These are phyloP conservation scores for Fusarium sp. DNA, from an alignment of 2,329 filamentous ascomycete genomes.

Conservation along the genomic window DNA sequence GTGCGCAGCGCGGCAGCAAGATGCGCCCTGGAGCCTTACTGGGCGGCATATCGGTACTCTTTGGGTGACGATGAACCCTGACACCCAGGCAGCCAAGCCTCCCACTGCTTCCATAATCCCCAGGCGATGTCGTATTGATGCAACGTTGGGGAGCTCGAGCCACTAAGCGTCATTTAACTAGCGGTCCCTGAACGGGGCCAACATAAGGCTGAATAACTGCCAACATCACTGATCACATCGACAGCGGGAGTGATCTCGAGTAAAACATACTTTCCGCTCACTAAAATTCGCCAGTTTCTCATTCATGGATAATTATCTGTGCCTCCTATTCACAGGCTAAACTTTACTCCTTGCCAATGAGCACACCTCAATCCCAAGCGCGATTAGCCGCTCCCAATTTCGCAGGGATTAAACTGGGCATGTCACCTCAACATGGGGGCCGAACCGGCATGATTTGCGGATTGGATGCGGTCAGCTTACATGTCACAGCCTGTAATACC, in stretches of 20 bases:
- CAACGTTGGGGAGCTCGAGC: neutral
- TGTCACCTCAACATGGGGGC: conserved; percentile 9
- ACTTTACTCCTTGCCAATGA: neutral
- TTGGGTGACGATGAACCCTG: neutral
- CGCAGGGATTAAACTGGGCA: conserved; percentile 10
- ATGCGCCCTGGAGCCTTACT: neutral
- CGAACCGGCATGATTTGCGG: conserved; percentile 28
- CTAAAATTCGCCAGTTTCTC: neutral
- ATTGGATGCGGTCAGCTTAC: conserved; percentile 33
- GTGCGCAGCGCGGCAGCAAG: neutral
- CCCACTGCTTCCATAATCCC: neutral
- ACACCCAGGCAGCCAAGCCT: too few relatives aligned
- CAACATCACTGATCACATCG: neutral
- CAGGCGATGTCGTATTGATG: neutral
- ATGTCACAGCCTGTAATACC: conserved; percentile 18
- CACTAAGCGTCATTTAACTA: neutral
- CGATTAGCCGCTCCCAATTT: conserved; percentile 2
- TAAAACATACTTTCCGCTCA: neutral
- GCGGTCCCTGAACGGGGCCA: neutral
- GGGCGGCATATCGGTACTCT: neutral
- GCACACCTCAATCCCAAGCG: neutral
- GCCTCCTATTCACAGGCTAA: neutral
- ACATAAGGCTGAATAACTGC: conserved; percentile 5
- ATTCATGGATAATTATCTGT: neutral
- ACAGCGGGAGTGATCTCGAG: too few relatives aligned